Conservation (phyloP, 2,329 filamentous ascomycete genomes). For the Zelopaecilomyces penicillatus region DNA sequence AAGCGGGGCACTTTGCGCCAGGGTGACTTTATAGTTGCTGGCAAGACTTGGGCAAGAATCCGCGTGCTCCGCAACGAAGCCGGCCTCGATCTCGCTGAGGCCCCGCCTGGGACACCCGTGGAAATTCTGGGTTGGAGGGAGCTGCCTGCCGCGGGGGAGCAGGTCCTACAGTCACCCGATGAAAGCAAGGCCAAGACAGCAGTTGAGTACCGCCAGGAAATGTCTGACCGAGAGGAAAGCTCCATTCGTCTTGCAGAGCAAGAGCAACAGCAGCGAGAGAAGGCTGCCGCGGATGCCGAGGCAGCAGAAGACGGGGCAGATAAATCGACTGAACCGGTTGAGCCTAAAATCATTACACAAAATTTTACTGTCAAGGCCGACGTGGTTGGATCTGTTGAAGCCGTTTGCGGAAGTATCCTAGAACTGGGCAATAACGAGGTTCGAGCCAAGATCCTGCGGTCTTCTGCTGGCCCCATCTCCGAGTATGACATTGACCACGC, state of each 20-base stretch:
- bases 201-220: slow-evolving; percentile 66
- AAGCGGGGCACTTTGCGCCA: slow-evolving; percentile 74
- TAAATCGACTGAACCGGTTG: slow-evolving; percentile 20
- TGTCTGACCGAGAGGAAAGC: slow-evolving; percentile 61
- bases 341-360: slow-evolving; percentile 44
- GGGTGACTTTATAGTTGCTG: slow-evolving; percentile 81
- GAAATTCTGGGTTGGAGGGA: slow-evolving; percentile 94
- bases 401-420: slow-evolving; percentile 67
- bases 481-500: slow-evolving; percentile 90
- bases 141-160: slow-evolving; percentile 71
- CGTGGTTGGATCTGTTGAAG: slow-evolving; percentile 88
- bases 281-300: slow-evolving; percentile 31
- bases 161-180: slow-evolving; percentile 72
- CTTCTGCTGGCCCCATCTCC: slow-evolving; percentile 66
- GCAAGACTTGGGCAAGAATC: slow-evolving; percentile 81
- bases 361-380: slow-evolving; percentile 89
- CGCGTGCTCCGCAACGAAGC: slow-evolving; percentile 78
- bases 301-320: slow-evolving; percentile 30
- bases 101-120: slow-evolving; percentile 79
- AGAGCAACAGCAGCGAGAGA: slow-evolving; percentile 53
- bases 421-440: slow-evolving; percentile 82
- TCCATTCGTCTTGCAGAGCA: slow-evolving; percentile 74
- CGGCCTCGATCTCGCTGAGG: slow-evolving; percentile 61
- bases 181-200: slow-evolving; percentile 74
- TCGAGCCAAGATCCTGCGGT: slow-evolving; percentile 64